Evolutionary conservation across 371 early-diverging fungal species (phyloP).

Genomic region (Globomyces sp.): DNA sequence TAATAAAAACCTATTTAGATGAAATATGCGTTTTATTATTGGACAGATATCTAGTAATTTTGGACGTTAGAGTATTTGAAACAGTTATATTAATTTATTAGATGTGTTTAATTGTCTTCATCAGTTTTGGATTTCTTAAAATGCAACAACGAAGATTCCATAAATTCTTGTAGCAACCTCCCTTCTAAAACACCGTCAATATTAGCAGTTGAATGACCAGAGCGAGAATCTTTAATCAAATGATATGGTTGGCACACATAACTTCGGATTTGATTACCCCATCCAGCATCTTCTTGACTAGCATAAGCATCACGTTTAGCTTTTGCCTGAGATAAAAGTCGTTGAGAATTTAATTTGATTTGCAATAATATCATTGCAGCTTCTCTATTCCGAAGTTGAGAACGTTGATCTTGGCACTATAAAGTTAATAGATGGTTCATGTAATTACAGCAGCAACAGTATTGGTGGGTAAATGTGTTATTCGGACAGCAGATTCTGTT

Average conservation of each 20-base stretch:
- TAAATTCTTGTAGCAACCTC: slow-evolving; percentile 30
- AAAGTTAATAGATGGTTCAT: slow-evolving; percentile 51
- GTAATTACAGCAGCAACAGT: slow-evolving; percentile 1
- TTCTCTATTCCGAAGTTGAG: slow-evolving; percentile 86
- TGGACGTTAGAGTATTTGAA: too few relatives aligned
- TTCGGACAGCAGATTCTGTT: slow-evolving; percentile 92
- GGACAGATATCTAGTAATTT: too few relatives aligned
- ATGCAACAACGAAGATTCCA: not conserved
- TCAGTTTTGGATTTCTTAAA: too few relatives aligned
- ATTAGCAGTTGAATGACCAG: slow-evolving; percentile 40
- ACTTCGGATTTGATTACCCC: slow-evolving; percentile 50
- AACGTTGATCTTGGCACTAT: slow-evolving; percentile 83
- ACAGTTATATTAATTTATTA: too few relatives aligned
- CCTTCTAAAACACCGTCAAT: slow-evolving; percentile 47
- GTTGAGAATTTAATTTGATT: slow-evolving; percentile 74
- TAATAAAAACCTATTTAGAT: too few relatives aligned
- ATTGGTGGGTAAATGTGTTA: slow-evolving; percentile 92
- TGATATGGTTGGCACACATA: slow-evolving; percentile 55
- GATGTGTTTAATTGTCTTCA: too few relatives aligned
- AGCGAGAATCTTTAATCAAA: slow-evolving; percentile 47
- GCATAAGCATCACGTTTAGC: slow-evolving; percentile 12
- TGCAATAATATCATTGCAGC: slow-evolving; percentile 81
- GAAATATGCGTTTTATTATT: too few relatives aligned
- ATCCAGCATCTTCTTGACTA: slow-evolving; percentile 23
- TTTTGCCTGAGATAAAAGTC: slow-evolving; percentile 49